Percentiles rank a stretch among this genome's conserved stretches.
phyloP scores from a whole-genome alignment of 225 moss, liverwort and hornwort species.

The Anthoceros angustus region DNA sequence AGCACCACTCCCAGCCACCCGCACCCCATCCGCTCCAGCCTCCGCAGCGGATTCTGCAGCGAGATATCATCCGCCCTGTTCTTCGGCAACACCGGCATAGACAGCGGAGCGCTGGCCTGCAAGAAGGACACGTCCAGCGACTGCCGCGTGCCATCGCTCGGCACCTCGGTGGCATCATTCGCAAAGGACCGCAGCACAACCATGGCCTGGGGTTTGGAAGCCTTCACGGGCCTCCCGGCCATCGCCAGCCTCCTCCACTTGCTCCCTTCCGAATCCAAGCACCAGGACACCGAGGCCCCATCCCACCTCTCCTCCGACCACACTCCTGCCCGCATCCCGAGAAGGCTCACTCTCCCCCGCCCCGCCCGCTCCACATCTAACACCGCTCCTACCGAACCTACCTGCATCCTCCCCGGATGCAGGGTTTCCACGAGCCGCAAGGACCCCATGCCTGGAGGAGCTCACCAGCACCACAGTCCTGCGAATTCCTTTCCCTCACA shows the following conservation, averaged over 20 bases:
- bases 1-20: slow-evolving; percentile 78
- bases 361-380: background rate
- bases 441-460: background rate
- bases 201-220: background rate
- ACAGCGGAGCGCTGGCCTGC: background rate
- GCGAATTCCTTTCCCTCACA: no score
- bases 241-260: background rate
- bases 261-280: background rate
- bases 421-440: background rate
- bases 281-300: background rate
- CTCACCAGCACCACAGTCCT: no score
- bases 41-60: slow-evolving; percentile 65
- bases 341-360: background rate
- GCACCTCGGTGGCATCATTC: background rate
- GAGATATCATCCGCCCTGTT: slow-evolving; percentile 73
- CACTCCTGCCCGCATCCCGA: background rate
- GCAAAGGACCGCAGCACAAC: background rate
- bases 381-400: background rate
- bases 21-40: slow-evolving; percentile 84
- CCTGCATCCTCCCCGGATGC: background rate
- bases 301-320: background rate
- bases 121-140: background rate
- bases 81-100: slow-evolving; percentile 12
- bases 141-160: background rate
- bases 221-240: background rate